Base-by-base conservation (phyloP, 2,329 filamentous ascomycete species). In the Coniochaeta pulveracea region DNA sequence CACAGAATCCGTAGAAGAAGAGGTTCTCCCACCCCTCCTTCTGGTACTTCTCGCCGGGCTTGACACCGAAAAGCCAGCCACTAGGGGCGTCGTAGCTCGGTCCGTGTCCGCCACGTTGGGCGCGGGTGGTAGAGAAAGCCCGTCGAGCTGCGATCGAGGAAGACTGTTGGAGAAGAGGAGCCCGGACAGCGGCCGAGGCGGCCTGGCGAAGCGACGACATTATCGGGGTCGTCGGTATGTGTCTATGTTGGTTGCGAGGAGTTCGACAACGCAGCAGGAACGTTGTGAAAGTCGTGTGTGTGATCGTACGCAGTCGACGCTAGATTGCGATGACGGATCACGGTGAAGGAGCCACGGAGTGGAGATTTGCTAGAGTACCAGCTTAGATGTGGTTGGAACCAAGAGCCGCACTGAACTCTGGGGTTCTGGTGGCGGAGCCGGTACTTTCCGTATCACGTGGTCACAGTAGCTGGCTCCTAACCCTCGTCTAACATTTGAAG, bases 21-120 rank as follows among this genome's bases (percentile, higher is more conserved):
- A 86, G 62, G 45, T 69, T 76, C 71, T 98, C 91, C 91, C 91
- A 98, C 34, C 89, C 91, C 65, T 98, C 91, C 58, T 85, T 83
- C 72, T 93, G 76, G 55, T 85, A 78, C 69, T 95, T 93, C 75
- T 95, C 85, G 42, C 88, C 88, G 22, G 91, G 91, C 68, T 86
- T 88, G 49, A 95, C 73, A 45, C 88, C 88, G 59, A 84, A 95
- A 49, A 98, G 76, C 85, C 86, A 95, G 49, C 91, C 91, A 36
- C 68, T 72, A 3, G 91, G 89, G 30, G 88, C 78, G 47, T 98
- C 91, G 61, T 86, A 98, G 56, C 86, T 81, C 46, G 76, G 70
- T 50, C 76, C 82, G 63, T 82, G 76, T 45, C 65, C 63, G 43
- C 60, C 60, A n/a, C 28, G 17, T n/a, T 10, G 18, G 18, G 28